Percentiles rank a stretch among this genome's conserved stretches.
These are phyloP conservation scores for Heterococcus sp. DNA, from an alignment of 108 stramenopile genomes.

Conservation along the genomic window DNA sequence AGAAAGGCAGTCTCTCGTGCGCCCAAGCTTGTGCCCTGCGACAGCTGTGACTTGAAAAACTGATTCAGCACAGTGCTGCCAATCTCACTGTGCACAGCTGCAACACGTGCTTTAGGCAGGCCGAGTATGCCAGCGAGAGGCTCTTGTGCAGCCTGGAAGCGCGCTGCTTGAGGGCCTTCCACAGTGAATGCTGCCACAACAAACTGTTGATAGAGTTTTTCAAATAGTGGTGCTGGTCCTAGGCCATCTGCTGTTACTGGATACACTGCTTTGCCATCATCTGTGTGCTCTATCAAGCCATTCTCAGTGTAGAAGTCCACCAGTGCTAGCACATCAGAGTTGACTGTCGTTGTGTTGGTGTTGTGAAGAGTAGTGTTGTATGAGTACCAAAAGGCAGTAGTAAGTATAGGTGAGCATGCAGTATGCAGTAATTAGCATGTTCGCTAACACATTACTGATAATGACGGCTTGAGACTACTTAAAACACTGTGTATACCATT, in stretches of 20 bases:
- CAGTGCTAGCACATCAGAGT: slow-evolving; percentile 15
- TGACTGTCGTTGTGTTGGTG: background rate
- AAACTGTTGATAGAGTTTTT: slow-evolving; percentile 28
- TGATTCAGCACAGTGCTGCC: slow-evolving; percentile 26
- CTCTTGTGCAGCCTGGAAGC: slow-evolving; percentile 24
- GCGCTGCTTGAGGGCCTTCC: slow-evolving; percentile 20
- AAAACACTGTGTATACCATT: too few relatives aligned
- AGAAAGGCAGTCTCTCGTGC: slow-evolving; percentile 25
- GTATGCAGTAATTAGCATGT: too few relatives aligned
- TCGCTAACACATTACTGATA: too few relatives aligned
- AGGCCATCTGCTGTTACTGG: slow-evolving; percentile 19
- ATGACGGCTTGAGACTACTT: too few relatives aligned
- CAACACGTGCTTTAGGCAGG: background rate
- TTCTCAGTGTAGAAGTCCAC: slow-evolving; percentile 34
- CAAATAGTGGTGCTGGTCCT: slow-evolving; percentile 2
- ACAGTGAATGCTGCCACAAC: slow-evolving; percentile 24
- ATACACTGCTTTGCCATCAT: background rate
- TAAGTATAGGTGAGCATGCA: too few relatives aligned
- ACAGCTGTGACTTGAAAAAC: slow-evolving; percentile 17
- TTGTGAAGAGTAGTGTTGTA: too few relatives aligned
- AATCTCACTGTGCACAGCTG: slow-evolving; percentile 19
- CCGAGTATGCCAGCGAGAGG: slow-evolving; percentile 40
- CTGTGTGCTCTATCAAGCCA: slow-evolving; percentile 5
- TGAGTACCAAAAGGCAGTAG: too few relatives aligned
- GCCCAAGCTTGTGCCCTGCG: slow-evolving; percentile 2